phyloP scores from a whole-genome alignment of 345 rosid genomes.

The Boechera divaricarpa region DNA sequence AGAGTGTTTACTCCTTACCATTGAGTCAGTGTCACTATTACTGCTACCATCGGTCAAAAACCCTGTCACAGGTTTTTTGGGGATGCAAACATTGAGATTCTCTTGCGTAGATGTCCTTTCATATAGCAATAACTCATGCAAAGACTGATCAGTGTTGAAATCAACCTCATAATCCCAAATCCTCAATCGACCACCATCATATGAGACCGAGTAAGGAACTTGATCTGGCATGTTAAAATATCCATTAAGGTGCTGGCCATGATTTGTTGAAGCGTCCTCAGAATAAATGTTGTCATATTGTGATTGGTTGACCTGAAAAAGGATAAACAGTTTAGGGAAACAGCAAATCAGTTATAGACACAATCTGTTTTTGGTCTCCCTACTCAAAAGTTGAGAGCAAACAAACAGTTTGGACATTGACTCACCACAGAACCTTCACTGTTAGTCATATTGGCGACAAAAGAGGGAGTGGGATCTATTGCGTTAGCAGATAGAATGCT shows the following conservation, averaged over 20 bases:
- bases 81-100: no score
- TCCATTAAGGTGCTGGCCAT: no score
- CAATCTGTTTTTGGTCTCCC: not conserved
- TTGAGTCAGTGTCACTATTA: constrained; percentile 32
- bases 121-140: no score
- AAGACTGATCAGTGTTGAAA: no score
- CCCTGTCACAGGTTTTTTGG: no score
- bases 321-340: not conserved
- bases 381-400: not conserved
- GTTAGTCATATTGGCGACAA: not conserved
- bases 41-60: not conserved
- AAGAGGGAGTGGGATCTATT: not conserved
- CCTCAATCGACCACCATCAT: no score
- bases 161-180: no score
- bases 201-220: no score
- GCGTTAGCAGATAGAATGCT: not conserved
- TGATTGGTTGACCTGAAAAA: constrained; percentile 22
- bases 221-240: no score
- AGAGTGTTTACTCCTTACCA: constrained; percentile 11
- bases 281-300: not conserved
- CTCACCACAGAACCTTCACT: constrained; percentile 38
- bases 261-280: not conserved
- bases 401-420: not conserved
- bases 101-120: no score
- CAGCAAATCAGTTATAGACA: not conserved